phyloP scores from a whole-genome alignment of 306 rosid genomes.

The Begonia masoniana region DNA sequence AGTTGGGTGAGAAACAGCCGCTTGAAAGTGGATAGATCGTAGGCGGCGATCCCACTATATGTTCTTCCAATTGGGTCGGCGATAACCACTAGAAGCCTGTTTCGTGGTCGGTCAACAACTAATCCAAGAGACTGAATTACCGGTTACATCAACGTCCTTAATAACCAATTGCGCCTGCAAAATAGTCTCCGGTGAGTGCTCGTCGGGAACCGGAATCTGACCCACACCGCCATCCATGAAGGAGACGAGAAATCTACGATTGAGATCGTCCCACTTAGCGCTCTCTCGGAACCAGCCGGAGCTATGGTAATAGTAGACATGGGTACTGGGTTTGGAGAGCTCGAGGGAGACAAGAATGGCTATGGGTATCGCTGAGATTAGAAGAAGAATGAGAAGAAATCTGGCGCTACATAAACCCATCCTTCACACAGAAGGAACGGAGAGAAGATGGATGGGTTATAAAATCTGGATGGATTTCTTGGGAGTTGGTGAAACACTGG shows the following conservation, averaged over 20 bases:
- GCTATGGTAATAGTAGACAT: conserved; percentile 61
- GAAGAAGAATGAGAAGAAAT: conserved; percentile 21
- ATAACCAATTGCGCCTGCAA: conserved; percentile 37
- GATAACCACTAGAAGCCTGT: conserved; percentile 47
- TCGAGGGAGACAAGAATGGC: conserved; percentile 57
- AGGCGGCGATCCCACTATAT: conserved; percentile 51
- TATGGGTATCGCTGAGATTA: conserved; percentile 57
- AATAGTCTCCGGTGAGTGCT: conserved; percentile 10
- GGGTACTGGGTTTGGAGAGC: conserved; percentile 39
- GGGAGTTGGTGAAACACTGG: too few species aligned
- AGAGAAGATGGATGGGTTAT: not conserved
- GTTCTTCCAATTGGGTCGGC: conserved; percentile 42
- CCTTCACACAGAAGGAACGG: not conserved
- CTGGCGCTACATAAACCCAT: conserved; percentile 31
- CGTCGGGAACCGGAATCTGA: conserved; percentile 26
- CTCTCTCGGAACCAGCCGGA: conserved; percentile 59
- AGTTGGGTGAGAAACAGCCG: conserved; percentile 64
- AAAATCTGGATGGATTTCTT: too few species aligned
- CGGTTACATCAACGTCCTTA: conserved; percentile 37
- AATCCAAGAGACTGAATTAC: conserved; percentile 66
- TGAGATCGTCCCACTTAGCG: conserved; percentile 60
- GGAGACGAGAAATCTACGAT: conserved; percentile 51
- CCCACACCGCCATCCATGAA: conserved; percentile 57
- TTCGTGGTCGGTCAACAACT: conserved; percentile 36
- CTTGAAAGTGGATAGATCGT: conserved; percentile 62